phyloP scores from a whole-genome alignment of 192 early-diverging fungal genomes.

The Backusella circina region DNA sequence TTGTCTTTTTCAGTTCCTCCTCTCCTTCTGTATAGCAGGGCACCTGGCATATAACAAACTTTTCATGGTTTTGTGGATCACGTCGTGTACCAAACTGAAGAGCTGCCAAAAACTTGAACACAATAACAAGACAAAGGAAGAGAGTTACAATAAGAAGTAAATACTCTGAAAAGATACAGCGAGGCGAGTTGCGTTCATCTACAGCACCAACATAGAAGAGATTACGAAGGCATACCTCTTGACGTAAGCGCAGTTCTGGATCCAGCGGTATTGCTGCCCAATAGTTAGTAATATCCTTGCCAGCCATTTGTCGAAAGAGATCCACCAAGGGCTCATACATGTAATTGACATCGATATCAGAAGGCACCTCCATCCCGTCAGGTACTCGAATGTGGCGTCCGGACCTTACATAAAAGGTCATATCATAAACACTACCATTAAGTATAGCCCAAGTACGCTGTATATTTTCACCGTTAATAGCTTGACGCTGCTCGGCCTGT shows the following conservation, averaged over 20 bases:
- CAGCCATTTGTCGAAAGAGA: constrained; percentile 62
- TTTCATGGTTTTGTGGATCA: constrained; percentile 62
- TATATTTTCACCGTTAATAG: constrained; percentile 28
- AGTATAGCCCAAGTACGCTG: constrained; percentile 57
- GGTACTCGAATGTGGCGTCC: constrained; percentile 40
- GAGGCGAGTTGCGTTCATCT: constrained; percentile 75
- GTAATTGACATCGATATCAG: constrained; percentile 48
- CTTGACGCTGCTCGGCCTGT: constrained; percentile 35
- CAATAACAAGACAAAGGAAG: constrained; percentile 80
- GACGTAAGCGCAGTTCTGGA: constrained; percentile 35
- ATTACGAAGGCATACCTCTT: constrained; percentile 75
- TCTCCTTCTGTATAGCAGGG: constrained; percentile 85
- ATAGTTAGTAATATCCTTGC: constrained; percentile 57
- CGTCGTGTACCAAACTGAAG: constrained; percentile 60
- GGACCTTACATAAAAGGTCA: constrained; percentile 64
- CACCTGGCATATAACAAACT: constrained; percentile 74
- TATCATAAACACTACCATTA: constrained; percentile 68
- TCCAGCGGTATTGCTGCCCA: constrained; percentile 56
- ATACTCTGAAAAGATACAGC: constrained; percentile 80
- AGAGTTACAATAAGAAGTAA: constrained; percentile 79
- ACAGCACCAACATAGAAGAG: constrained; percentile 84
- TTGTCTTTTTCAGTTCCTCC: constrained; percentile 63
- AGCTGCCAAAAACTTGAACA: constrained; percentile 71
- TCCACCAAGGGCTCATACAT: constrained; percentile 55
- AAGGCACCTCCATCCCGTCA: constrained; percentile 35